Evolutionary conservation across 2,329 filamentous ascomycete genomes (phyloP).

Genomic region (Fusarium equiseti): DNA sequence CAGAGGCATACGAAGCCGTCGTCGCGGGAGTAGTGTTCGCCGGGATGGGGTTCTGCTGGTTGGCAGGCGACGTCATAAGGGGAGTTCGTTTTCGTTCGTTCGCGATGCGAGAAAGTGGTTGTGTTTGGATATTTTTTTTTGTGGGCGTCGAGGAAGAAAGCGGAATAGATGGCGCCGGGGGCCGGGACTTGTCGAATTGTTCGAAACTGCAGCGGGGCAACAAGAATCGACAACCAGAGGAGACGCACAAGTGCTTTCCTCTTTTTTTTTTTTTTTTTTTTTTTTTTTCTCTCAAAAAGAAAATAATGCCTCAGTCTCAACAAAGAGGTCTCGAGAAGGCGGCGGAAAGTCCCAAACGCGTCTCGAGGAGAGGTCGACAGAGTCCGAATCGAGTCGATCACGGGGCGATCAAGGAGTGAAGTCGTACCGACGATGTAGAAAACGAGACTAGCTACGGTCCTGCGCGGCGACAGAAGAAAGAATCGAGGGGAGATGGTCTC

Average conservation of each 20-base stretch:
- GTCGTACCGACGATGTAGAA: conserved; percentile 43
- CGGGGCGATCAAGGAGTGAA: conserved; percentile 48
- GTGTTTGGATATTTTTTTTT: conserved; percentile 42
- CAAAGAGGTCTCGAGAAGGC: conserved; percentile 36
- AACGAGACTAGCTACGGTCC: conserved; percentile 52
- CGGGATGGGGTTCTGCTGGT: conserved; percentile 65
- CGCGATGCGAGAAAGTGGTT: conserved; percentile 47
- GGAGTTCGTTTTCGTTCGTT: conserved; percentile 48
- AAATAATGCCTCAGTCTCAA: conserved; percentile 33
- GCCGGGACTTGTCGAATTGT: conserved; percentile 42
- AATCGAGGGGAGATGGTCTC: conserved; percentile 48
- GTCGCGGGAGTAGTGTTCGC: conserved; percentile 69
- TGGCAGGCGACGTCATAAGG: conserved; percentile 72
- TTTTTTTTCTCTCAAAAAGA: conserved; percentile 4
- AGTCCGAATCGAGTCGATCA: conserved; percentile 45
- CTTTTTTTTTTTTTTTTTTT: conserved; percentile 15
- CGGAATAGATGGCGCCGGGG: conserved; percentile 43
- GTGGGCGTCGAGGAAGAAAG: conserved; percentile 41
- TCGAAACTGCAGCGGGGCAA: conserved; percentile 41
- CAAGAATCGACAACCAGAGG: conserved; percentile 31
- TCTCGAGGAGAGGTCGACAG: conserved; percentile 43
- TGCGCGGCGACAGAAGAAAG: conserved; percentile 45
- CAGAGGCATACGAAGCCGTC: conserved; percentile 75
- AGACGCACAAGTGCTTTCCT: conserved; percentile 27
- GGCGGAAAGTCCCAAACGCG: conserved; percentile 42